Base-by-base conservation (phyloP, 352 stramenopile species). In the Lagenidium sp. region DNA sequence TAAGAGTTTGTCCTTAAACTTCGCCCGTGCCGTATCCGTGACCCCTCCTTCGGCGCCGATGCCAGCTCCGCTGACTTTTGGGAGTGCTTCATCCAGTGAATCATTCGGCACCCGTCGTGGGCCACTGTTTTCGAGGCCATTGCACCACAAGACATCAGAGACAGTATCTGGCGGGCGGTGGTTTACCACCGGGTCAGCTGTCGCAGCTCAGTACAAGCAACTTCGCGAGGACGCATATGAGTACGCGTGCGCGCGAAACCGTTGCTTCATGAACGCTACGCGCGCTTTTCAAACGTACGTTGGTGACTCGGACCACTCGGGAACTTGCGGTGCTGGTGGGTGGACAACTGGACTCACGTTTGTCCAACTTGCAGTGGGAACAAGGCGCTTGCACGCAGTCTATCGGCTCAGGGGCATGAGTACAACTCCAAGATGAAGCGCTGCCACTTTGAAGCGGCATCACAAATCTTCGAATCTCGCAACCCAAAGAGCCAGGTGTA, bases 391-490 rank as follows among this genome's bases (percentile, higher is more conserved):
- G 80, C 80, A 19, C 82, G 80, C 48, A 65, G 59, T 19, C 43
- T 93, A 40, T 93, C 80, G 11, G 70, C 62, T 13, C 72, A 90
- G 57, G 80, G 80, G 18, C 80, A 90, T 52, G 67, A 85, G 24
- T 82, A 81, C 62, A 93, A 89, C 36, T 61, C 48, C 20, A 79
- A 88, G 57, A 93, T 93, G 80, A 93, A 93, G 55, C 62, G 79
- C 13, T 75, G 62, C 40, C 80, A 93, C 57, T 90, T 82, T 47
- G 35, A 73, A 10, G 80, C 80, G 3, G 80, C 80, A 22, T 69
- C 68, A 13, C 61, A 75, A 34, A 90, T 93, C 44, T 93, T 93
- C 38, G 70, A 90, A 44, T 54, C 68, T 35, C 75, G 80, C 16
- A 93, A 93, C 45, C 72, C 80, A 41, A 59, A 69, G 18, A 78